phyloP scores from a whole-genome alignment of 805 yeast genomes.

The Tetrapisispora fleetii region DNA sequence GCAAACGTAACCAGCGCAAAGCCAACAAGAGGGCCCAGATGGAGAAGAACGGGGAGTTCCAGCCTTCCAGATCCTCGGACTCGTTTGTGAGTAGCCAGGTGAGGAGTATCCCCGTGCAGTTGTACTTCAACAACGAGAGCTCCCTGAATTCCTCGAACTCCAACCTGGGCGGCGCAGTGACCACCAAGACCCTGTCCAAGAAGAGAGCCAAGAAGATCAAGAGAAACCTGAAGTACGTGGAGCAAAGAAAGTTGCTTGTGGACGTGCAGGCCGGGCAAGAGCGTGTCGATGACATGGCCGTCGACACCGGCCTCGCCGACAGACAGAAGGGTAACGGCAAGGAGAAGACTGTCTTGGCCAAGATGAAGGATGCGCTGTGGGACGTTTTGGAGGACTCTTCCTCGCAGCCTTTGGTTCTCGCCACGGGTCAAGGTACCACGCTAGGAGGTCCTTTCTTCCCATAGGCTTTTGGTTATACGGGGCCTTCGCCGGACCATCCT shows the following conservation, averaged over 20 bases:
- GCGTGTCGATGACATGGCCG: slow-evolving; percentile 24
- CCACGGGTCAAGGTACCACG: slow-evolving; percentile 69
- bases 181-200: slow-evolving; percentile 58
- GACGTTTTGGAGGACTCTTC: slow-evolving; percentile 53
- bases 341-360: slow-evolving; percentile 31
- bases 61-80: slow-evolving; percentile 40
- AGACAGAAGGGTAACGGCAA: slow-evolving; percentile 17
- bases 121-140: slow-evolving; percentile 1
- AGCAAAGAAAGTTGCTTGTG: slow-evolving; percentile 43
- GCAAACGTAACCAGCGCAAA: slow-evolving; percentile 40
- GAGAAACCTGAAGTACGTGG: slow-evolving; percentile 66
- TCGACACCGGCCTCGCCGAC: slow-evolving; percentile 34
- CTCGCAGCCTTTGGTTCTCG: slow-evolving; percentile 35
- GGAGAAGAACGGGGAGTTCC: slow-evolving; percentile 32
- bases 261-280: slow-evolving; percentile 42
- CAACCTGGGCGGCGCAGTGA: slow-evolving; percentile 19
- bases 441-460: slow-evolving; percentile 64
- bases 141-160: slow-evolving; percentile 1
- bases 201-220: slow-evolving; percentile 71
- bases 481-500: not conserved
- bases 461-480: slow-evolving; percentile 6
- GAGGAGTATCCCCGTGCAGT: slow-evolving; percentile 35
- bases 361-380: slow-evolving; percentile 60
- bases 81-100: slow-evolving; percentile 33
- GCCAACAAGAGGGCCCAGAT: slow-evolving; percentile 49